Evolutionary conservation across 345 rosid species (phyloP).

Genomic region (Eucalyptus regnans): DNA sequence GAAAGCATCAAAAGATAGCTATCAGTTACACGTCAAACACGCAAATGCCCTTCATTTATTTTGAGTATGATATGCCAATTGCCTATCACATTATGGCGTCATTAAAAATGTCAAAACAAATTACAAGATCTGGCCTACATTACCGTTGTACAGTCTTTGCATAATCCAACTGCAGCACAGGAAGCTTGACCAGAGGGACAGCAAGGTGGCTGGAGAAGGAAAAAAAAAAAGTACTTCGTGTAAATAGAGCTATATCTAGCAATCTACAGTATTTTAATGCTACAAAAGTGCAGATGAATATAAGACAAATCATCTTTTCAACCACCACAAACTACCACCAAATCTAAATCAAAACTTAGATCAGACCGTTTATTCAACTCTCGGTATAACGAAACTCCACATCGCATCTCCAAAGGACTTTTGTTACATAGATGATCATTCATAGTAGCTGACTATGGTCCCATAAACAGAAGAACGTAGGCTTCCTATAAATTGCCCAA

Average conservation of each 20-base stretch:
- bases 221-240: background rate
- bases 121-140: background rate
- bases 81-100: background rate
- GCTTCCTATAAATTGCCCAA: background rate
- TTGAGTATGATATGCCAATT: background rate
- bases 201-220: constrained; percentile 68
- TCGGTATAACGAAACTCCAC: background rate
- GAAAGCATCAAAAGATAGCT: constrained; percentile 10
- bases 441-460: background rate
- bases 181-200: constrained; percentile 44
- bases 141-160: constrained; percentile 99
- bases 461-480: background rate
- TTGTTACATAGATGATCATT: background rate
- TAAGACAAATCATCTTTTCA: background rate
- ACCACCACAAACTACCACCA: background rate
- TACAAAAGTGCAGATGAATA: background rate
- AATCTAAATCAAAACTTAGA: background rate
- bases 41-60: background rate
- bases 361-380: background rate
- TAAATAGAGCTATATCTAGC: background rate
- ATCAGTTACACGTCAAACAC: background rate
- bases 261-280: background rate
- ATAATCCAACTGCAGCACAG: constrained; percentile 59
- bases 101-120: background rate
- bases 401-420: background rate